Conservation (phyloP, 1,284 basidiomycete species). For the Ceratobasidium sp. region DNA sequence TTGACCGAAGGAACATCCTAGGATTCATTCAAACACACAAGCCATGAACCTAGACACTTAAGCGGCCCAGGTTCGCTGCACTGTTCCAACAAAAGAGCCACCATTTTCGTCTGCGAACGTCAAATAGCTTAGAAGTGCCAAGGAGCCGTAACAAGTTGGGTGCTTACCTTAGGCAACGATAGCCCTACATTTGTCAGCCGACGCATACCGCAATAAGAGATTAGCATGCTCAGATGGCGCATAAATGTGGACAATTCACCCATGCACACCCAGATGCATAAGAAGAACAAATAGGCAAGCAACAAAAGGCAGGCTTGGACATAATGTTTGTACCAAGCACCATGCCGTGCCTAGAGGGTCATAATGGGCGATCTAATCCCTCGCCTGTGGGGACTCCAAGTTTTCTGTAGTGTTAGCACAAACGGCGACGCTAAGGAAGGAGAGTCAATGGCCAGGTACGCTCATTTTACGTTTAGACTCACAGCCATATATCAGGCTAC, state of each 20-base stretch:
- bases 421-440: constrained; percentile 25
- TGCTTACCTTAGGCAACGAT: constrained; percentile 24
- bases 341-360: constrained; percentile 26
- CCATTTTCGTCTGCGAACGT: constrained; percentile 22
- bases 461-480: not conserved
- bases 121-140: not conserved
- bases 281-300: not conserved
- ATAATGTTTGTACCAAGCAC: constrained; percentile 43
- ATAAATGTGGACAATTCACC: not conserved
- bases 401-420: constrained; percentile 5
- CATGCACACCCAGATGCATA: constrained; percentile 32
- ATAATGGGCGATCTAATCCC: constrained; percentile 29
- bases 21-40: not conserved
- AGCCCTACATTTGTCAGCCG: constrained; percentile 22
- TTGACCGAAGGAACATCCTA: constrained; percentile 29
- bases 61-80: not conserved
- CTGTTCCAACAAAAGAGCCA: constrained; percentile 32
- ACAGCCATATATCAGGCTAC: constrained; percentile 35
- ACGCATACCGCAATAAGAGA: not conserved
- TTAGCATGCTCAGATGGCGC: not conserved
- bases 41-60: too few species aligned
- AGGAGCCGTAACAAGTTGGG: too few species aligned
- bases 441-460: not conserved
- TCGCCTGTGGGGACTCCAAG: constrained; percentile 18
- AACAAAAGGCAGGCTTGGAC: not conserved